Evolutionary conservation across 2,329 filamentous ascomycete species (phyloP), one percentile per base, ranked within the genome.

Genomic region (Mariannaea sp.): DNA sequence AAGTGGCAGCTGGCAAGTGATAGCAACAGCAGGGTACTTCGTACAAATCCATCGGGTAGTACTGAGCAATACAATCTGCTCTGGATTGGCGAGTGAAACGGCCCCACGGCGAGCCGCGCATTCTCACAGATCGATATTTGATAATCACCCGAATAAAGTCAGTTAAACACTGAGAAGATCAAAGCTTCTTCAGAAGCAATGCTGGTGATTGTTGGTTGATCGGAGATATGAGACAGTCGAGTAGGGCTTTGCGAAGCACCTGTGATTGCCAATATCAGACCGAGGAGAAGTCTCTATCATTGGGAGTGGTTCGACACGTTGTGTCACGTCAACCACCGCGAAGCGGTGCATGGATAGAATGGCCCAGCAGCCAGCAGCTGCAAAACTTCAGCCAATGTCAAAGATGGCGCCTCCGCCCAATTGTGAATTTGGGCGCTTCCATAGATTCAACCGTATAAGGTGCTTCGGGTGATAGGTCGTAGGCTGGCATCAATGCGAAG

Each of bases 101-200:
- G 53, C 49, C 50, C 24, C 48, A 60, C 57, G 61, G 59, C 49
- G 53, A 64, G 59, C 61, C 44, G 61, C 32, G 20, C 36, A 39
- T 39, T 51, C 46, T 30, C 41, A 29, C 38, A n/a, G 35, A 29
- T 16, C 20, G 38, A 33, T 29, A 36, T 33, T 49, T 27, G 36
- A 22, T 32, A 38, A 35, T 36, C 20, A 48, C 38, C 32, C 39
- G 16, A 27, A 42, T 42, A 47, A 32, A 33, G 44, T 9, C 17
- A 53, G 8, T 44, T 29, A 40, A 44, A 35, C 27, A n/a, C 33
- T 22, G 39, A 26, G 30, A 38, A 40, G 19, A 49, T 32, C 32
- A 26, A 24, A 43, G 20, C 19, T 44, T 36, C 45, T 33, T 22
- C 6, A 39, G 44, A 26, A 40, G 27, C 44, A 42, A 40, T 10